Conservation (phyloP, 345 rosid genomes). For the Bruguiera parviflora region DNA sequence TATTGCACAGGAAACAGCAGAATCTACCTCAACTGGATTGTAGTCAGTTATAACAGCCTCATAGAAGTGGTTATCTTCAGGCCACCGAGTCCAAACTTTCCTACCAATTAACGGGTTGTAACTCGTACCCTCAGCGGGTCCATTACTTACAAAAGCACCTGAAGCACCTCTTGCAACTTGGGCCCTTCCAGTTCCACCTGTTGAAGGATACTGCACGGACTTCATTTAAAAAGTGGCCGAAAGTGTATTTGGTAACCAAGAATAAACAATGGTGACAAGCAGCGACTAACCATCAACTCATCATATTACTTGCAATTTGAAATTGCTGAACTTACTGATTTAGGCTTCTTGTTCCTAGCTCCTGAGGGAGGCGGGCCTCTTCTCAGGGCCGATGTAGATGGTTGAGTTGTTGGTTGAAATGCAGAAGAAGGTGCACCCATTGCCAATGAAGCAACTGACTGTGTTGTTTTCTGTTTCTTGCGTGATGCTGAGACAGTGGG, state of each 20-base stretch:
- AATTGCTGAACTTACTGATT: constrained; percentile 59
- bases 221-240: constrained; percentile 43
- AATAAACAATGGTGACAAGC: constrained; percentile 3
- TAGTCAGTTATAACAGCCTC: constrained; percentile 86
- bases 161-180: constrained; percentile 48
- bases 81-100: constrained; percentile 99
- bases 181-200: constrained; percentile 63
- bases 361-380: constrained; percentile 69
- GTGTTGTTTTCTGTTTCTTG: constrained; percentile 80
- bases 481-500: constrained; percentile 85
- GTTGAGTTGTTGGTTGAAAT: constrained; percentile 68
- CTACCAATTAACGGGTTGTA: constrained; percentile 70
- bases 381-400: constrained; percentile 75
- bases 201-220: constrained; percentile 61
- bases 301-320: not conserved
- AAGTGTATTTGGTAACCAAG: constrained; percentile 20
- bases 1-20: constrained; percentile 8
- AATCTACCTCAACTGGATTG: constrained; percentile 55
- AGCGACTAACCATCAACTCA: not conserved
- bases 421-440: constrained; percentile 76
- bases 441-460: constrained; percentile 72
- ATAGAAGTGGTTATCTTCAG: constrained; percentile 83
- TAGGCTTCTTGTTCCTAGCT: constrained; percentile 69
- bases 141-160: constrained; percentile 53
- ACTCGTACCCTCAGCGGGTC: constrained; percentile 58